Percentiles rank a stretch among this genome's conserved stretches.
Conservation (phyloP, 2,329 filamentous ascomycete species). For the Dothideomycetes sp. region DNA sequence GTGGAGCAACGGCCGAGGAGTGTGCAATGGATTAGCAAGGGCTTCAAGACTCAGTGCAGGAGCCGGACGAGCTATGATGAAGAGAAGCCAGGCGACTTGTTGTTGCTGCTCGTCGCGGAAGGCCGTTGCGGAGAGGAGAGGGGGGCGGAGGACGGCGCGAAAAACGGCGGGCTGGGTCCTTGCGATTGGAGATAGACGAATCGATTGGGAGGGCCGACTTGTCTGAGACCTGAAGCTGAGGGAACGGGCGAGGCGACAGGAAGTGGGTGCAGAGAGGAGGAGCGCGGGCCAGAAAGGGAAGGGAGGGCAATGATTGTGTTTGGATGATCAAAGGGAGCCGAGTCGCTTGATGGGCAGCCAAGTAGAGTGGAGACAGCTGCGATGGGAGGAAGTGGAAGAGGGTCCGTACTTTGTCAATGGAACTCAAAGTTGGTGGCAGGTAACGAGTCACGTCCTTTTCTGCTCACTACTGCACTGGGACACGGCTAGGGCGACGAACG, state of each 20-base stretch:
- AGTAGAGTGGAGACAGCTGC: too few species aligned
- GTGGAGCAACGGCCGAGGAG: background rate
- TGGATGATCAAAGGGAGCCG: too few species aligned
- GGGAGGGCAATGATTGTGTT: too few species aligned
- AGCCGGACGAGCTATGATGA: background rate
- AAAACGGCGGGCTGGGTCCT: background rate
- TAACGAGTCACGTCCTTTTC: too few species aligned
- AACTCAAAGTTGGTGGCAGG: too few species aligned
- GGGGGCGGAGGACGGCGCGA: background rate
- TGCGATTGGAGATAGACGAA: background rate
- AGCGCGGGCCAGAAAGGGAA: too few species aligned
- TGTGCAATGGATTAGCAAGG: background rate
- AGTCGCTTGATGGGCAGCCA: too few species aligned
- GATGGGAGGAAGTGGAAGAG: too few species aligned
- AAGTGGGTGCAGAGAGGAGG: background rate
- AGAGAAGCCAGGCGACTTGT: background rate
- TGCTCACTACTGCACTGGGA: too few species aligned
- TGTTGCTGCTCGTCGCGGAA: background rate
- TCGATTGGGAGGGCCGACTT: background rate
- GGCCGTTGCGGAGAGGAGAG: background rate
- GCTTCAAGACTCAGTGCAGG: background rate
- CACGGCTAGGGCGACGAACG: too few species aligned
- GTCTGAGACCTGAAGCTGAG: background rate
- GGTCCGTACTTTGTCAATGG: too few species aligned
- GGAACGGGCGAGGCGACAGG: background rate